A percentile compares a stretch with the other conserved stretches of the same genome.
These are phyloP conservation scores for Aciculoconidium aculeatum DNA, from an alignment of 805 yeast genomes.

Conservation along the genomic window DNA sequence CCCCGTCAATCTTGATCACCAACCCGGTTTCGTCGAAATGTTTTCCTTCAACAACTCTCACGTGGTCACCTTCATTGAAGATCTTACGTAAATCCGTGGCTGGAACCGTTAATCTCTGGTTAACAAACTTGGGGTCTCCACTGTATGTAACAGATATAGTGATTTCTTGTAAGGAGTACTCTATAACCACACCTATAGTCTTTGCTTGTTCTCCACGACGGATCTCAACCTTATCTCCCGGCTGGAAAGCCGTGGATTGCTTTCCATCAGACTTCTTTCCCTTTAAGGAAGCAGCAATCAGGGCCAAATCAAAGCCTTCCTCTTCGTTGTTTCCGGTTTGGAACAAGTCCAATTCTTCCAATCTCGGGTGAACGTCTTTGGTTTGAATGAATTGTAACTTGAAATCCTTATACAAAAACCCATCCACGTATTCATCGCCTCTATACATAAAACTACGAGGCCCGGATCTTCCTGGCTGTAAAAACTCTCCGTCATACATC, in stretches of 20 bases:
- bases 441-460: conserved; percentile 62
- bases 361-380: conserved; percentile 75
- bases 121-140: conserved; percentile 50
- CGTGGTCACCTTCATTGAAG: conserved; percentile 90
- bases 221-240: conserved; percentile 92
- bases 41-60: conserved; percentile 85
- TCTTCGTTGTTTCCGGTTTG: conserved; percentile 71
- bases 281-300: conserved; percentile 82
- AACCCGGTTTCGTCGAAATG: conserved; percentile 93
- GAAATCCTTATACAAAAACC: conserved; percentile 81
- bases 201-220: conserved; percentile 92
- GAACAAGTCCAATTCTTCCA: conserved; percentile 83
- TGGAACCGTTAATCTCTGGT: conserved; percentile 74
- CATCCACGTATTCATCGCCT: conserved; percentile 86
- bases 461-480: conserved; percentile 55
- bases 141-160: conserved; percentile 45
- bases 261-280: conserved; percentile 30
- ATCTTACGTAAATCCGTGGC: conserved; percentile 75
- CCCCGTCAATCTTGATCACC: conserved; percentile 75
- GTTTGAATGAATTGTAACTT: conserved; percentile 77
- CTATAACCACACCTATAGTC: conserved; percentile 70
- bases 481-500: conserved; percentile 69
- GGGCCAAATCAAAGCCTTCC: conserved; percentile 75
- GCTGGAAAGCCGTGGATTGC: conserved; percentile 55
- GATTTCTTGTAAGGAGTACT: conserved; percentile 54